Base-by-base conservation (phyloP, 2,329 filamentous ascomycete genomes). In the Chaetomiaceae sp. region DNA sequence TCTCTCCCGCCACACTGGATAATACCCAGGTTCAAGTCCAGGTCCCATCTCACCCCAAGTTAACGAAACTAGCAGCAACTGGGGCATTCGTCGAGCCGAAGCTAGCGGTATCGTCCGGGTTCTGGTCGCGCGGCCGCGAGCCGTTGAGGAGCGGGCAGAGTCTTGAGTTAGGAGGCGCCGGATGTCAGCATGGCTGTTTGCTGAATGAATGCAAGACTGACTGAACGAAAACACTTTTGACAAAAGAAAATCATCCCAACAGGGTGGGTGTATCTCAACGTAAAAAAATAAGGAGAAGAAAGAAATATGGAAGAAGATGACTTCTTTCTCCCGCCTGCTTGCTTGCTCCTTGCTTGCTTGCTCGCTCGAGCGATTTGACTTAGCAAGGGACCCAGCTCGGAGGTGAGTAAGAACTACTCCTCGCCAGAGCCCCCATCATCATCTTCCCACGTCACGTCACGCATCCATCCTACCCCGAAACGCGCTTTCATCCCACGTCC, bases 121-220 rank as follows among this genome's bases (percentile, higher is more conserved):
- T 73, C 58, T 78, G 79, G 61, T 81, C 78, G 36, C 75, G 72
- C 60, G 87, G 86, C 75, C 87, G 87, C 29, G 87, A 89, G 48
- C 90, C 89, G 67, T 95, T 95, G 58, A 95, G 84, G 69, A 94
- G 77, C 44, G 89, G 89, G 69, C 89, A 95, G 64, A 91, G 80
- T 69, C 85, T 90, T 78, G 38, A 6, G 17, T 17, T 15, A 57
- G 22, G 6, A 61, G 67, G 53, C 53, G 9, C 14, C 27, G 52
- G 55, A 54, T 22, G 53, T 57, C 49, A 55, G 53, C 33, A 49
- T 27, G 23, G 25, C 7, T 15, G 36, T 33, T 27, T 9, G 45
- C 33, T 29, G 20, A 39, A 22, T 1, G n/a, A 4, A n/a, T 17
- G 12, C 5, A 33, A 36, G 8, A 14, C 20, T 20, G 12, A 23